A percentile compares a stretch with the other conserved stretches of the same genome.
phyloP scores from a whole-genome alignment of 768 basidiomycete genomes.

The Xerocomus spinulosus region DNA sequence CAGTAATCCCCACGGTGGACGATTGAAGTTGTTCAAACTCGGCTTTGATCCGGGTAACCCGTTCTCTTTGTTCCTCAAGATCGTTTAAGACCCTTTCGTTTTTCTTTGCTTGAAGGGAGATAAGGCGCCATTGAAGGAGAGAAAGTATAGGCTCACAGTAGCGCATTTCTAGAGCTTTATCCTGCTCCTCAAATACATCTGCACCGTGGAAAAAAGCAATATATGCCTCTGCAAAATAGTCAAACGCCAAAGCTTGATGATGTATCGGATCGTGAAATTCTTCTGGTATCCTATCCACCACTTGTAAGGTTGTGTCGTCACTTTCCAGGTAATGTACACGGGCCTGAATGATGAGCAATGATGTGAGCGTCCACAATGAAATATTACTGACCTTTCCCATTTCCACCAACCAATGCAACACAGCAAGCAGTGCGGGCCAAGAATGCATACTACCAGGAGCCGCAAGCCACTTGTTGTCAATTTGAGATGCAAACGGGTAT shows the following conservation, averaged over 20 bases:
- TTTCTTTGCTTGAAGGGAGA: conserved; percentile 49
- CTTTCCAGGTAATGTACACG: conserved; percentile 50
- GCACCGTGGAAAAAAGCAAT: conserved; percentile 59
- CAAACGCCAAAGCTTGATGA: conserved; percentile 72
- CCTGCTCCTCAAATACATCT: conserved; percentile 67
- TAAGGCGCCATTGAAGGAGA: neutral
- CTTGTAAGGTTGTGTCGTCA: conserved; percentile 64
- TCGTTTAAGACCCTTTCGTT: conserved; percentile 64
- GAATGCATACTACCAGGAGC: conserved; percentile 86
- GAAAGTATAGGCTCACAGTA: conserved; percentile 51
- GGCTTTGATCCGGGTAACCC: conserved; percentile 42
- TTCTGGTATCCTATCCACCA: conserved; percentile 55
- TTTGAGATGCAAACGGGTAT: conserved; percentile 76
- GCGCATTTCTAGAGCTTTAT: conserved; percentile 64
- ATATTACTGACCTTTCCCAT: conserved; percentile 63
- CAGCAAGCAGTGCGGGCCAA: conserved; percentile 88
- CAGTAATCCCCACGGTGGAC: conserved; percentile 45
- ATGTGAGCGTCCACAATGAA: neutral
- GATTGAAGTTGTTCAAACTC: conserved; percentile 58
- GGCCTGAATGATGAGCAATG: conserved; percentile 19
- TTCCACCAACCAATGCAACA: conserved; percentile 89
- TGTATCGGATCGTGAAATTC: conserved; percentile 74
- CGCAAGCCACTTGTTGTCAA: conserved; percentile 83
- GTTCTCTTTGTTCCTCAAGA: conserved; percentile 52
- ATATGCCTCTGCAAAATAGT: conserved; percentile 67